phyloP scores from a whole-genome alignment of 2,329 filamentous ascomycete species.

The Colletotrichum higginsianum region DNA sequence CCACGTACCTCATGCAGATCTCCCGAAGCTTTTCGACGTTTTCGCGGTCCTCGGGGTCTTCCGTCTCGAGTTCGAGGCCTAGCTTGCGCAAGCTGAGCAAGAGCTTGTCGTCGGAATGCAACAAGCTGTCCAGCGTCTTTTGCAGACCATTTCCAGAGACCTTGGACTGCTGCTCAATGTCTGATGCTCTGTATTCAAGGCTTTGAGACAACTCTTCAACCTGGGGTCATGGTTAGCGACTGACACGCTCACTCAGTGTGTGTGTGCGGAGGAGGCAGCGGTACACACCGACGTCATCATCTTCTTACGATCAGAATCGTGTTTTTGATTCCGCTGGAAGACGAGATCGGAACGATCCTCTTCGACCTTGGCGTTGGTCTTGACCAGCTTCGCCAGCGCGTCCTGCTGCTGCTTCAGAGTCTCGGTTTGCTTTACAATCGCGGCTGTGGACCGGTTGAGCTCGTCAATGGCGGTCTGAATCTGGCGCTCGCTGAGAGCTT shows the following conservation, averaged over 20 bases:
- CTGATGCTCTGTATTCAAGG: slow-evolving; percentile 61
- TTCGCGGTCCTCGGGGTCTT: slow-evolving; percentile 66
- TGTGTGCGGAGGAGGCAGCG: background rate
- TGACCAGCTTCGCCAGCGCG: slow-evolving; percentile 68
- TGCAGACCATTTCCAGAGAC: slow-evolving; percentile 61
- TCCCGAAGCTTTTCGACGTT: slow-evolving; percentile 72
- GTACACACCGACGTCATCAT: slow-evolving; percentile 59
- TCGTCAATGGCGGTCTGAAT: slow-evolving; percentile 73
- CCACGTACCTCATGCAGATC: slow-evolving; percentile 65
- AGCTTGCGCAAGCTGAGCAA: slow-evolving; percentile 77
- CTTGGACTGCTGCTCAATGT: slow-evolving; percentile 67
- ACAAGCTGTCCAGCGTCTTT: slow-evolving; percentile 63
- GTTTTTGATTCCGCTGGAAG: slow-evolving; percentile 54
- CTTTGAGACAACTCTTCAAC: slow-evolving; percentile 64
- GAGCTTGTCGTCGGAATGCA: slow-evolving; percentile 76
- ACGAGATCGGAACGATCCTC: slow-evolving; percentile 54
- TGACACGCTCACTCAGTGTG: no score
- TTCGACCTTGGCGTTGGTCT: slow-evolving; percentile 55
- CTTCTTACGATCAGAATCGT: slow-evolving; percentile 58
- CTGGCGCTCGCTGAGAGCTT: slow-evolving; percentile 71
- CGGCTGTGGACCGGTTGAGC: slow-evolving; percentile 74
- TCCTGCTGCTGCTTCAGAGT: slow-evolving; percentile 73
- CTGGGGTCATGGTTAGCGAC: slow-evolving; percentile 48
- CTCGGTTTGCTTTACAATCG: slow-evolving; percentile 75
- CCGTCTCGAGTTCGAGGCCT: slow-evolving; percentile 70